Evolutionary conservation across 164 flowering plant genomes (phyloP).

Genomic region (Magnolia sinica): DNA sequence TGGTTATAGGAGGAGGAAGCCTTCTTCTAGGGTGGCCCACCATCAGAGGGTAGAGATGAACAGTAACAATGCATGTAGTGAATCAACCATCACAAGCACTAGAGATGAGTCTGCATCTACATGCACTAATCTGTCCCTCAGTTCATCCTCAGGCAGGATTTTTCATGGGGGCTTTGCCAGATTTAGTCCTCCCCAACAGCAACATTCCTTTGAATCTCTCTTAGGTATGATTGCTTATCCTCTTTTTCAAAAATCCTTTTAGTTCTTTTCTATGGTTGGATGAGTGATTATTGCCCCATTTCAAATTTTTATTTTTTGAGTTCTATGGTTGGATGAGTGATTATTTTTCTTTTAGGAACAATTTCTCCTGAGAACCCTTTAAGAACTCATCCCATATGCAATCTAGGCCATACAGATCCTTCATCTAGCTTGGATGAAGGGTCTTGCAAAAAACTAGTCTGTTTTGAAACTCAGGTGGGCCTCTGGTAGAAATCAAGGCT

Average conservation of each 20-base stretch:
- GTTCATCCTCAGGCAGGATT: slow-evolving; percentile 21
- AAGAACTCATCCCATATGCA: no score
- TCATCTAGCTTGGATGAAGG: no score
- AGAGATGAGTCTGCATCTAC: slow-evolving; percentile 52
- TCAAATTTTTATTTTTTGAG: not conserved
- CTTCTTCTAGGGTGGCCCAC: slow-evolving; percentile 13
- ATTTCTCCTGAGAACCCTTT: not conserved
- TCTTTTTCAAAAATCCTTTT: not conserved
- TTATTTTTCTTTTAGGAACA: not conserved
- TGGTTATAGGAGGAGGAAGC: slow-evolving; percentile 39
- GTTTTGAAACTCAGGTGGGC: no score
- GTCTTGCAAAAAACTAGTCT: no score
- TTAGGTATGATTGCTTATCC: slow-evolving; percentile 14
- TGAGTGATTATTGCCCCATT: not conserved
- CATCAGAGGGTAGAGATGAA: slow-evolving; percentile 9
- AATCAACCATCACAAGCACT: slow-evolving; percentile 37
- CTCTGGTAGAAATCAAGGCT: no score
- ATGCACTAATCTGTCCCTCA: slow-evolving; percentile 51
- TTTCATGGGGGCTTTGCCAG: slow-evolving; percentile 19
- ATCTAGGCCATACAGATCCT: no score
- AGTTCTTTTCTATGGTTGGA: not conserved
- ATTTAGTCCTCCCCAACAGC: slow-evolving; percentile 15
- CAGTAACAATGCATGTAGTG: slow-evolving; percentile 36
- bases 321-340: not conserved
- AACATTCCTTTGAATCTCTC: slow-evolving; percentile 7